phyloP scores from a whole-genome alignment of 495 filamentous ascomycete genomes.

The Beverwykella pulmonaria region DNA sequence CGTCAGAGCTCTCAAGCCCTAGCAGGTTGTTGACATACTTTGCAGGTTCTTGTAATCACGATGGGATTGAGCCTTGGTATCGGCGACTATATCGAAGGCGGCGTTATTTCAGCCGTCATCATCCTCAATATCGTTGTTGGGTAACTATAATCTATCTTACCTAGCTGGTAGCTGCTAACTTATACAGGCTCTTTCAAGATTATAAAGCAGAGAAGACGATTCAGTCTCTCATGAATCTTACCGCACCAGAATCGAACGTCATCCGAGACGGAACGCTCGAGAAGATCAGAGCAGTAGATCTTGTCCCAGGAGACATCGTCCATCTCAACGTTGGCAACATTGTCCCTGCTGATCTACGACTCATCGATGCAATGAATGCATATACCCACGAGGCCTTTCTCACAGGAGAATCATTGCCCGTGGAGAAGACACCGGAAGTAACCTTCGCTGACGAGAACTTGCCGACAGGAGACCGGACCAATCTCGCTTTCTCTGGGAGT shows the following conservation, averaged over 20 bases:
- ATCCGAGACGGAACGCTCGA: constrained; percentile 67
- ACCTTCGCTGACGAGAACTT: constrained; percentile 48
- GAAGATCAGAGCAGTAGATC: constrained; percentile 67
- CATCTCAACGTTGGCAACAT: constrained; percentile 66
- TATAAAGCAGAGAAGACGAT: constrained; percentile 84
- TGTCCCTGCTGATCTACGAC: constrained; percentile 66
- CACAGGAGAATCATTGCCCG: constrained; percentile 72
- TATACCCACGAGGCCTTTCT: constrained; percentile 73
- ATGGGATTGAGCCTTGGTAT: constrained; percentile 39
- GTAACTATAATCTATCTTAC: constrained; percentile 35
- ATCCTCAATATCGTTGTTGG: constrained; percentile 74
- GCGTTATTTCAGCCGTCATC: constrained; percentile 59
- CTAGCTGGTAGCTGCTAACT: not conserved
- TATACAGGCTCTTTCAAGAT: constrained; percentile 70
- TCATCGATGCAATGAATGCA: constrained; percentile 67
- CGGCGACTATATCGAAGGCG: constrained; percentile 37
- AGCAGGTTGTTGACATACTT: not conserved
- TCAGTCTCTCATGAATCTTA: constrained; percentile 73
- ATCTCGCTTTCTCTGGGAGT: constrained; percentile 71
- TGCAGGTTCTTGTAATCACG: constrained; percentile 37
- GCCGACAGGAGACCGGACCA: constrained; percentile 66
- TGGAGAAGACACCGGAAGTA: constrained; percentile 54
- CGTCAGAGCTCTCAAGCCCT: not conserved
- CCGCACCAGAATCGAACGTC: constrained; percentile 74
- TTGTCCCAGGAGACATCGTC: constrained; percentile 76